Base-by-base conservation (phyloP, 345 rosid genomes). In the Dipteronia dyeriana region DNA sequence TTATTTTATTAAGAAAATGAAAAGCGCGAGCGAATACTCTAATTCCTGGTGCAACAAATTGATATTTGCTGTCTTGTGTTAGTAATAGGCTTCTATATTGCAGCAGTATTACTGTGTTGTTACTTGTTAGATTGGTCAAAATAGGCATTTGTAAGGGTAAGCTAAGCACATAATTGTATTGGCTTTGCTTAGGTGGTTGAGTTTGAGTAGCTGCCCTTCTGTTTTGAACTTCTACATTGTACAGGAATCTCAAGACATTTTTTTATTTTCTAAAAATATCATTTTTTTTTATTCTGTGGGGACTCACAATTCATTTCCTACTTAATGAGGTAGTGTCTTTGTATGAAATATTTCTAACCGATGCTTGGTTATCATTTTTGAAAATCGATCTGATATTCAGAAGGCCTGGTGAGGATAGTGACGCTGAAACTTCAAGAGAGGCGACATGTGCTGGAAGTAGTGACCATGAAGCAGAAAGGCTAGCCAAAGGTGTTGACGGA, bases 401-500 rank as follows among this genome's bases (percentile, higher is more conserved):
- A 78, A 83, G 75, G 77, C 74, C 31, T 45, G 79, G 82, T 54
- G 87, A 86, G 60, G 84, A 83, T 68, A 73, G 82, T 76, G 89
- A 85, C 71, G 84, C 79, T 8, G 83, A 80, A 61, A 81, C 87
- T 66, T 85, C 82, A 0, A 84, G 88, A 79, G 88, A 82, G 76
- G 73, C 74, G 8, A 84, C 26, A 59, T 59, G 85, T 79, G 80
- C 75, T 19, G 82, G 76, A 43, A 81, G 79, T 45, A 80, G 84
- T 65, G 86, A 85, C 11, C 70, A 67, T 59, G 85, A 79, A 56
- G 71, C 67, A n/a, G 90, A 82, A 43, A 76, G 75, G 38, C 80
- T 31, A 22, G 80, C 68, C 14, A 82, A 81, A 39, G 76, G 63
- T 65, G 80, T 49, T 14, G 80, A 81, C 13, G 86, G 83, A 76